Evolutionary conservation across 768 basidiomycete species (phyloP).

Genomic region (Royoungia palumana): DNA sequence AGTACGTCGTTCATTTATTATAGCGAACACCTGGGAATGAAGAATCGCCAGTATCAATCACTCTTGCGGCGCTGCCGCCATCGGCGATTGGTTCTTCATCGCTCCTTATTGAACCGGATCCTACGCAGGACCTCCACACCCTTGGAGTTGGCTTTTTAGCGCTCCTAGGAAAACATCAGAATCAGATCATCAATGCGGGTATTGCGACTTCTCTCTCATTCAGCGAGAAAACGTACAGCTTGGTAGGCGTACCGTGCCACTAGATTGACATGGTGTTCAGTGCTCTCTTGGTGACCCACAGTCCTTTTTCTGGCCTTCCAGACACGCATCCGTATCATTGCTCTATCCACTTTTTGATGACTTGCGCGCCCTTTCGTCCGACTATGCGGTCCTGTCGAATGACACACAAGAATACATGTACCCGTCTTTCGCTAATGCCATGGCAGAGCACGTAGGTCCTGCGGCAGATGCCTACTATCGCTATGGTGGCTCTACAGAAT

Average conservation of each 20-base stretch:
- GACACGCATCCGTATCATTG: conserved; percentile 2
- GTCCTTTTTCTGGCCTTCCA: conserved; percentile 11
- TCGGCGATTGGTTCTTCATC: conserved; percentile 5
- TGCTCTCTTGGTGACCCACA: neutral
- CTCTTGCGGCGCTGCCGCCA: conserved; percentile 12
- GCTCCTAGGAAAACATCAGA: conserved; percentile 19
- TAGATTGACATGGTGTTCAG: too few species aligned
- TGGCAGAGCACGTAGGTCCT: conserved; percentile 4
- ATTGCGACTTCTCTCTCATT: conserved; percentile 1
- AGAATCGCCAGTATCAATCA: conserved; percentile 9
- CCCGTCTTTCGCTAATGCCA: conserved; percentile 8
- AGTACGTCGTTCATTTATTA: conserved; percentile 10
- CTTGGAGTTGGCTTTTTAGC: conserved; percentile 14
- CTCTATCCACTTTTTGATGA: conserved; percentile 17
- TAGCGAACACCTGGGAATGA: neutral
- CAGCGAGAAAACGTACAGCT: neutral
- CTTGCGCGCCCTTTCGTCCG: conserved; percentile 6
- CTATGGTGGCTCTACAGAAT: conserved; percentile 11
- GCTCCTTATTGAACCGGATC: conserved; percentile 10
- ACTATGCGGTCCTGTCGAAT: conserved; percentile 13
- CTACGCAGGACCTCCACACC: conserved; percentile 6
- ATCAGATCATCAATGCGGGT: conserved; percentile 8
- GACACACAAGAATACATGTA: conserved; percentile 10
- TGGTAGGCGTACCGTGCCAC: neutral
- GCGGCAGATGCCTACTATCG: conserved; percentile 3